Evolutionary conservation across 1,284 basidiomycete species (phyloP), one percentile per base, ranked within the genome.

Genomic region (Psilocybe mexicana): DNA sequence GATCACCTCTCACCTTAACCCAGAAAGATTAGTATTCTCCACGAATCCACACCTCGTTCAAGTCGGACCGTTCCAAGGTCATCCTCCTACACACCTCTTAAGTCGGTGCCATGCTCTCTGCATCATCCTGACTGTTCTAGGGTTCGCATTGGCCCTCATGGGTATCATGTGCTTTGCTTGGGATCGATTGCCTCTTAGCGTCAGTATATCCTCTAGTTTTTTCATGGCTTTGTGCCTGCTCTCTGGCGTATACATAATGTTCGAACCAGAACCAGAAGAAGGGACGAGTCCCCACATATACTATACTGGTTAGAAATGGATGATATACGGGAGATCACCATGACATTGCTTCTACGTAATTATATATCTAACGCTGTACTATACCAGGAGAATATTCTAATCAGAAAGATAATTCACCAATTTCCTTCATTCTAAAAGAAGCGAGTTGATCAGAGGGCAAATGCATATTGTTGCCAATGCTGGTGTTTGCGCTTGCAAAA

Each of bases 111-210:
- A 86, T 56, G 66, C 72, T 14, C 69, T 86, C 11, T 83, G 80
- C 61, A 76, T 85, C 51, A 61, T 73, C 58, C 69, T 82, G 14
- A 71, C 83, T 10, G 69, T 74, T n/a, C 50, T 74, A n/a, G 84
- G 85, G 6, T 86, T 86, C 61, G 64, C 75, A 1, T 71, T 86
- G 14, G 78, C 78, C 0, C 67, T 84, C 18, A 61, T 72, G 14
- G 85, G 84, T 0, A 79, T 84, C 38, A 8, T 83, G 14, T 76
- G 75, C 61, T 83, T 79, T 59, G 73, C 79, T 2, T 86, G 83
- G 84, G 73, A 74, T 6, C 65, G 69, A 42, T 74, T 83, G 53
- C 73, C 81, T 8, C 52, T 30, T 6, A 74, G 74, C 55, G 78
- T 79, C 2, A 72, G 76, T 43, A 68, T 79, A 38, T 80, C 81